Conservation (phyloP, 768 basidiomycete genomes). For the Suillus clintonianus region DNA sequence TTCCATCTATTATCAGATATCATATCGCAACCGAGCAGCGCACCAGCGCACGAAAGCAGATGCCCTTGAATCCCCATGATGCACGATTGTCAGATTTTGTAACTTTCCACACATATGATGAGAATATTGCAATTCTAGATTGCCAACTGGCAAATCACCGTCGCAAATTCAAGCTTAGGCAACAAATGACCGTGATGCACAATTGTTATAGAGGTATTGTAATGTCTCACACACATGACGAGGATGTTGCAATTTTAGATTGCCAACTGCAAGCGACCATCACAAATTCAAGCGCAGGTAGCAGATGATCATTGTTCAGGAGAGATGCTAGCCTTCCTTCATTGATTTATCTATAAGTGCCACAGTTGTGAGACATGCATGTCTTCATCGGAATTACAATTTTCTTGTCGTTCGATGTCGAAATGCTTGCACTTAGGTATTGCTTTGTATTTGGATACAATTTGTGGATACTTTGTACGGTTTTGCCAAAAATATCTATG, state of each 20-base stretch:
- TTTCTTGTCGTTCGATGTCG: neutral
- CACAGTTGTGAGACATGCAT: neutral
- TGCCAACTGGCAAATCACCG: neutral
- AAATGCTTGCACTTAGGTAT: neutral
- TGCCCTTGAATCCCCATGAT: no score
- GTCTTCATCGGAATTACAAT: neutral
- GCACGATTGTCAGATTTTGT: neutral
- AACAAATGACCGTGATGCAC: no score
- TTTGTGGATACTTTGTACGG: neutral
- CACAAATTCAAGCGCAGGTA: neutral
- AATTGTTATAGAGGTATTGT: no score
- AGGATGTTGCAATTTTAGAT: no score
- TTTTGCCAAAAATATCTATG: neutral
- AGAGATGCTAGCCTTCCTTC: neutral
- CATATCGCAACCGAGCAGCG: constrained; percentile 1
- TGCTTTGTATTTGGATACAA: neutral
- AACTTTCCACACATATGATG: neutral
- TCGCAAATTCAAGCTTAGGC: no score
- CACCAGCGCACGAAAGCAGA: no score
- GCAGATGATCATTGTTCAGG: neutral
- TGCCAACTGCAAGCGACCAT: neutral
- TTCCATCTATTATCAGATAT: constrained; percentile 13
- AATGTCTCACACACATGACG: no score
- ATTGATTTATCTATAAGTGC: neutral
- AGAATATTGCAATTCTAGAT: neutral